phyloP scores from a whole-genome alignment of 345 rosid species.

The Aquilaria yunnanensis region DNA sequence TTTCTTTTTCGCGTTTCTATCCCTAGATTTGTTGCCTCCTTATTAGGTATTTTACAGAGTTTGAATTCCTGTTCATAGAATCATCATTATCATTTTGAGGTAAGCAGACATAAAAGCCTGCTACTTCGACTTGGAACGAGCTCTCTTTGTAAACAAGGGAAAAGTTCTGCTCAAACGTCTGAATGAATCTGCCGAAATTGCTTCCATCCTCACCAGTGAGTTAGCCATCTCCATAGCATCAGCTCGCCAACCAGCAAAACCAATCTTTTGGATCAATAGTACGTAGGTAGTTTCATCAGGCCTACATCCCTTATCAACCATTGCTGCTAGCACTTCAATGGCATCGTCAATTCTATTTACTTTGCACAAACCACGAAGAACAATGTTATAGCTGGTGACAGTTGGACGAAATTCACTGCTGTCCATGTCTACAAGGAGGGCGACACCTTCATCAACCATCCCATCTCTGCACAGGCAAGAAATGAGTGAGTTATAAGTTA shows the following conservation, averaged over 20 bases:
- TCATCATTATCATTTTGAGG: no score
- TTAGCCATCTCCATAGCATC: slow-evolving; percentile 74
- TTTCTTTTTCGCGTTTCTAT: no score
- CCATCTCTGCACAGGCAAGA: slow-evolving; percentile 89
- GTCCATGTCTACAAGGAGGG: slow-evolving; percentile 66
- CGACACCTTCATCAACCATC: slow-evolving; percentile 69
- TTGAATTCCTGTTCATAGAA: no score
- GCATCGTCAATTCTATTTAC: slow-evolving; percentile 57
- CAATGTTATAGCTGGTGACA: slow-evolving; percentile 65
- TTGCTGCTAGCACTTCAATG: slow-evolving; percentile 50
- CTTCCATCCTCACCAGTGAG: slow-evolving; percentile 36
- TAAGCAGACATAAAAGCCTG: slow-evolving; percentile 1
- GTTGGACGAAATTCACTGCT: slow-evolving; percentile 46
- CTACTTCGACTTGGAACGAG: slow-evolving; percentile 21
- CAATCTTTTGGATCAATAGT: slow-evolving; percentile 64
- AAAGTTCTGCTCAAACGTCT: slow-evolving; percentile 56
- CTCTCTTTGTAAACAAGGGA: slow-evolving; percentile 53
- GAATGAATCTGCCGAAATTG: slow-evolving; percentile 47
- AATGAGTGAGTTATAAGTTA: slow-evolving; percentile 74
- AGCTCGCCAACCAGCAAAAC: slow-evolving; percentile 62
- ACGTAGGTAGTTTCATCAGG: slow-evolving; percentile 77
- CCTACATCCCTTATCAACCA: slow-evolving; percentile 58
- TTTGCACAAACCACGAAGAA: slow-evolving; percentile 73
- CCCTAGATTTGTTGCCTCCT: no score
- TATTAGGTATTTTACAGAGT: no score